Percentiles rank a stretch among this genome's conserved stretches.
Evolutionary conservation across 2,329 filamentous ascomycete species (phyloP).

Genomic region (Elsinoe ampelina): DNA sequence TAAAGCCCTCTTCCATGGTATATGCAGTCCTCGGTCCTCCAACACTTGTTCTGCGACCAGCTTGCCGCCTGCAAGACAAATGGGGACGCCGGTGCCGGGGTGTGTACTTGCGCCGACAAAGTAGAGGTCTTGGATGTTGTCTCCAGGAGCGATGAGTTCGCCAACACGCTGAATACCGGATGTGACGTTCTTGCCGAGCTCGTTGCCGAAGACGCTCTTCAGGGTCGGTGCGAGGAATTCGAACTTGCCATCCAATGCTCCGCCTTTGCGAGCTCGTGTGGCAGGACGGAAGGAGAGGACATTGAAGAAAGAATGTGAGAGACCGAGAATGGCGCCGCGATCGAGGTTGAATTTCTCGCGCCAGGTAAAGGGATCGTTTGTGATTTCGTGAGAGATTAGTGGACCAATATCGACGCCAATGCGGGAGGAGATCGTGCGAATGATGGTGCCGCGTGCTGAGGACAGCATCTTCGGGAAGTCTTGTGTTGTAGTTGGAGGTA

Average conservation of each 20-base stretch:
- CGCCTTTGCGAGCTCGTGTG: conserved; percentile 47
- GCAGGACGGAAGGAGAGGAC: conserved; percentile 57
- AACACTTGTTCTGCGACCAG: conserved; percentile 49
- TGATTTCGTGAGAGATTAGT: conserved; percentile 49
- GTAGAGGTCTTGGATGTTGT: conserved; percentile 46
- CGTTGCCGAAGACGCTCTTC: not conserved
- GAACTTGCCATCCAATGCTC: conserved; percentile 20
- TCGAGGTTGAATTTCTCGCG: conserved; percentile 62
- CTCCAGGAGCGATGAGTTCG: conserved; percentile 19
- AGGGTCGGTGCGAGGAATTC: conserved; percentile 3
- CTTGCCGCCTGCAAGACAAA: conserved; percentile 60
- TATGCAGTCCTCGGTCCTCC: conserved; percentile 28
- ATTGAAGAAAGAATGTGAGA: conserved; percentile 66
- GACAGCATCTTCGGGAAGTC: conserved; percentile 55
- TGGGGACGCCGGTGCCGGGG: conserved; percentile 66
- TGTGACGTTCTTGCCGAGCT: conserved; percentile 7
- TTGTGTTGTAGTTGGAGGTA: conserved; percentile 37
- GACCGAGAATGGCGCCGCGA: conserved; percentile 62
- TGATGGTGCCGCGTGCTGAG: conserved; percentile 50
- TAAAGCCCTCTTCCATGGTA: conserved; percentile 32
- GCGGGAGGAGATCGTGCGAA: conserved; percentile 51
- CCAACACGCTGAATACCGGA: conserved; percentile 10
- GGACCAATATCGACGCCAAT: conserved; percentile 47
- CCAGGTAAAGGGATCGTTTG: conserved; percentile 61
- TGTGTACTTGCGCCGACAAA: conserved; percentile 70